Percentiles rank a stretch among this genome's conserved stretches.
Evolutionary conservation across 1,284 basidiomycete species (phyloP).

Genomic region (Boletus sp.): DNA sequence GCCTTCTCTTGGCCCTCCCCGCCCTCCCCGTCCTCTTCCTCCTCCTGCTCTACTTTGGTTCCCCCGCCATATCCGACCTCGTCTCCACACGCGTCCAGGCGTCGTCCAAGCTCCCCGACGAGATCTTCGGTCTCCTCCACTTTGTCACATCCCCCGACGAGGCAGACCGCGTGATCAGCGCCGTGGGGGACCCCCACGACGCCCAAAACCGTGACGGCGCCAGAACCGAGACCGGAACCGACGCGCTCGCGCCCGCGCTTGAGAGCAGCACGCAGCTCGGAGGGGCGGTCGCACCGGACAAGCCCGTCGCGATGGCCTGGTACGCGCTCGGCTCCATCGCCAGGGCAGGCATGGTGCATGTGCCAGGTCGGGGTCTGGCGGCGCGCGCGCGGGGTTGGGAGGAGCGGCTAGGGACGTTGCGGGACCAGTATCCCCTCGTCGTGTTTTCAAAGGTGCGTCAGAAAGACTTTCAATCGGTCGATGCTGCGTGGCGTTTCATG

Average conservation of each 20-base stretch:
- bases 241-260: not conserved
- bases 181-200: not conserved
- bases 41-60: constrained; percentile 27
- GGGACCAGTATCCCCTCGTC: constrained; percentile 58
- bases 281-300: constrained; percentile 38
- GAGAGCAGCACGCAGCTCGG: constrained; percentile 23
- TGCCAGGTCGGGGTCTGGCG: not conserved
- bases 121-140: constrained; percentile 65
- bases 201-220: not conserved
- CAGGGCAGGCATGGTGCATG: not conserved
- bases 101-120: constrained; percentile 36
- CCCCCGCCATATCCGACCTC: constrained; percentile 30
- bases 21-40: constrained; percentile 28
- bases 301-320: constrained; percentile 46
- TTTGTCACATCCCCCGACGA: constrained; percentile 50
- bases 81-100: constrained; percentile 35
- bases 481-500: no score
- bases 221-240: no score
- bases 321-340: constrained; percentile 37
- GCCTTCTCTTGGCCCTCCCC: constrained; percentile 35
- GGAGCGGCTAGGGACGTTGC: constrained; percentile 41
- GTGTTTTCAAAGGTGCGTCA: constrained; percentile 72
- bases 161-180: constrained; percentile 13
- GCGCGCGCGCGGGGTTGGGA: constrained; percentile 40
- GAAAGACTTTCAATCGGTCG: no score